Conservation (phyloP, 805 yeast genomes). For the Metschnikowia koreensis region DNA sequence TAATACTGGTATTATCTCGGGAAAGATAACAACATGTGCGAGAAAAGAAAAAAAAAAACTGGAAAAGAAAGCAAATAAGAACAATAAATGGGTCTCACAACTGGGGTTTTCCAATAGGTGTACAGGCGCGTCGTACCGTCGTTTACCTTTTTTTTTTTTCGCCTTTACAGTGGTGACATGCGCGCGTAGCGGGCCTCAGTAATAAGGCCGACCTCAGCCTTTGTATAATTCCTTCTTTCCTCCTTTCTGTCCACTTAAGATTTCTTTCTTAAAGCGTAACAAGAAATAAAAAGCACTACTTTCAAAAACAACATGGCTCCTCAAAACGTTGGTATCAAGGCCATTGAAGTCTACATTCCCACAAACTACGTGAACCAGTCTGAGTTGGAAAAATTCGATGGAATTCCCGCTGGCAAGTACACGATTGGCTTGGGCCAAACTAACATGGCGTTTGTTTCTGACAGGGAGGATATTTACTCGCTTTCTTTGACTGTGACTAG, state of each 20-base stretch:
- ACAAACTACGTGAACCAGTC: conserved; percentile 78
- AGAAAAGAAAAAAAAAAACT: not conserved
- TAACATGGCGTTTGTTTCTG: conserved; percentile 95
- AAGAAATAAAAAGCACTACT: not conserved
- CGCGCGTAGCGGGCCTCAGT: conserved; percentile 2
- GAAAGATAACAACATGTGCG: no score
- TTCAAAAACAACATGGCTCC: conserved; percentile 36
- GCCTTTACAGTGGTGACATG: conserved; percentile 4
- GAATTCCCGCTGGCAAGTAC: conserved; percentile 90
- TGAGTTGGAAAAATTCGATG: conserved; percentile 81
- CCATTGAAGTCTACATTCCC: conserved; percentile 90
- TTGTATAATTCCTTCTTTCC: not conserved
- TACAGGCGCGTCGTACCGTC: conserved; percentile 15
- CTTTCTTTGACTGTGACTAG: conserved; percentile 85
- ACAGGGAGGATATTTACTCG: conserved; percentile 96
- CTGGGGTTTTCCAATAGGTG: not conserved
- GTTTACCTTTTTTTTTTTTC: conserved; percentile 6
- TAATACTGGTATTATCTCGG: no score
- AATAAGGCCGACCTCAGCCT: not conserved
- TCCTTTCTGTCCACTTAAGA: no score
- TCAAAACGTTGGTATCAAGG: conserved; percentile 93
- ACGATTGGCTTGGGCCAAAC: conserved; percentile 99
- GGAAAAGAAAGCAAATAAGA: not conserved
- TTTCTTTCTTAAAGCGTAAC: not conserved
- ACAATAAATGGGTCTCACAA: not conserved